Base-by-base conservation (phyloP, 2,329 filamentous ascomycete genomes). In the Trichoderma sp. region DNA sequence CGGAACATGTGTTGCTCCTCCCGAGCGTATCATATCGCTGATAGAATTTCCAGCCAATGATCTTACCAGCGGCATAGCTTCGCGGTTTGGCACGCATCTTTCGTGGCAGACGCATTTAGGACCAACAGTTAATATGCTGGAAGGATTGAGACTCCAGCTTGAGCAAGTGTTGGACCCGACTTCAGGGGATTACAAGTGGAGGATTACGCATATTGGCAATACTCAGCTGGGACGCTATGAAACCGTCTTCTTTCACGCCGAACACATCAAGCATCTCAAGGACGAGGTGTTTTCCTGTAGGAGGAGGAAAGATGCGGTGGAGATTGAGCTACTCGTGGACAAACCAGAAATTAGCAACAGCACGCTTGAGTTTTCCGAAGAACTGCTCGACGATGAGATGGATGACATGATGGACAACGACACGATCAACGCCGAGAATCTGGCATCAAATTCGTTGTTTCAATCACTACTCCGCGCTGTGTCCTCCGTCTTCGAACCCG, bases 251-350 rank as follows among this genome's bases (percentile, higher is more conserved):
- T 88, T 98, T 74, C 87, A 92, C 61, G 89, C 92, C 28, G 90
- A 94, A 72, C 88, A 95, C 30, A 90, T 94, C 32, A 89, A 92
- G 71, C 91, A 93, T 74, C 88, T 94, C 43, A 88, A 89, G 26
- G 95, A 98, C 80, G 93, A 94, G 15, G 91, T 95, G 71, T 98
- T 98, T 80, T 92, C 91, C 11, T 88, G 93, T 32, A 86, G 95
- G 30, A 89, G 92, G 61, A 93, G 97, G 77, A 82, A 88, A 4
- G 86, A 92, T 71, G 87, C 91, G 74, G 84, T 97, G 65, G 93
- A 97, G 76, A 81, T 97, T 53, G 86, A 95, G 72, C 80, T 96
- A 68, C 90, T 82, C 36, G 74, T 80, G 39, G 78, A 80, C 56
- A 71, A 71, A 7, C 75, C 77, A 3, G 76, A 75, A 30, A 63